phyloP scores from a whole-genome alignment of 139 green algal species.

The Tetraselmis chui region DNA sequence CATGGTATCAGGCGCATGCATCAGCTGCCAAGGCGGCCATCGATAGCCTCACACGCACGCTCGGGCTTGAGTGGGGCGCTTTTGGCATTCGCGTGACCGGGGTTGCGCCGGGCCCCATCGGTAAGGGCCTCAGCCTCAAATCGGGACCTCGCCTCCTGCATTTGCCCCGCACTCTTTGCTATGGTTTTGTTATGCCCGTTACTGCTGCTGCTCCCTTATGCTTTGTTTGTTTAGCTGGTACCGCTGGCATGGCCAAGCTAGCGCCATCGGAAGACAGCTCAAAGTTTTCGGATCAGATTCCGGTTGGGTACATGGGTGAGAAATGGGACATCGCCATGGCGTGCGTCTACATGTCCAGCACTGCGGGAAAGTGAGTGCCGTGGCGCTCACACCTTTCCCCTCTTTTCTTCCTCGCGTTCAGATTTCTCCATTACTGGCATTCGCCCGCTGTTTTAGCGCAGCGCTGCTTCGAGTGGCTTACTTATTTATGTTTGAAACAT shows the following conservation, averaged over 20 bases:
- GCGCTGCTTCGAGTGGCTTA: neutral
- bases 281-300: slow-evolving; percentile 36
- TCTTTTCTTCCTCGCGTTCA: neutral
- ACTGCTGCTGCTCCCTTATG: too few species aligned
- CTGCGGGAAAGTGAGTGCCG: slow-evolving; percentile 25
- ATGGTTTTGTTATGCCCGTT: too few species aligned
- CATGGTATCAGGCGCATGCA: slow-evolving; percentile 57
- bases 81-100: slow-evolving; percentile 78
- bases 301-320: slow-evolving; percentile 66
- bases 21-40: slow-evolving; percentile 84
- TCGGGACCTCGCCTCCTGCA: too few species aligned
- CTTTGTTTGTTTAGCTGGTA: too few species aligned
- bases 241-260: slow-evolving; percentile 81
- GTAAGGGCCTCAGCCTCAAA: too few species aligned
- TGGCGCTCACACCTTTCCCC: too few species aligned
- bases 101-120: slow-evolving; percentile 86
- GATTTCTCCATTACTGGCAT: neutral
- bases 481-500: neutral
- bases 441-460: neutral
- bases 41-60: slow-evolving; percentile 79
- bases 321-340: slow-evolving; percentile 86
- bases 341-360: slow-evolving; percentile 66
- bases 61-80: slow-evolving; percentile 89
- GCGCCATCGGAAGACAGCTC: slow-evolving; percentile 42
- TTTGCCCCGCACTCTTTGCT: too few species aligned